A percentile compares a stretch with the other conserved stretches of the same genome.
Conservation (phyloP, 2,329 filamentous ascomycete species). For the Pseudogymnoascus sp. region DNA sequence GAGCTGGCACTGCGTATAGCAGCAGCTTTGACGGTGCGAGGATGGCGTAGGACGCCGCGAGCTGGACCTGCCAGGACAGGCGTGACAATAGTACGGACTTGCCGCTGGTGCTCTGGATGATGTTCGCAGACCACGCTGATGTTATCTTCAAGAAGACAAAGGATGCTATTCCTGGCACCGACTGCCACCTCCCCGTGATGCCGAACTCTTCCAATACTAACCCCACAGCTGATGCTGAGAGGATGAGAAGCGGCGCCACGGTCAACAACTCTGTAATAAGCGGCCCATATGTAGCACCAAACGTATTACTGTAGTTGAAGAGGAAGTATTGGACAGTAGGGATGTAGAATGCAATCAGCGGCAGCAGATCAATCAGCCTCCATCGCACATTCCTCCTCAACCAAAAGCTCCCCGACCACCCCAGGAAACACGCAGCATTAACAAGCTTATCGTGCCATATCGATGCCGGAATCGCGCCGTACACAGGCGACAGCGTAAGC, state of each 20-base stretch:
- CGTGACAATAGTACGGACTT: conserved; percentile 59
- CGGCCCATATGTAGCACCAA: conserved; percentile 69
- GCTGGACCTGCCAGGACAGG: conserved; percentile 61
- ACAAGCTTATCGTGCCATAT: conserved; percentile 64
- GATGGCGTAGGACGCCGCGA: conserved; percentile 58
- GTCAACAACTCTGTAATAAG: conserved; percentile 67
- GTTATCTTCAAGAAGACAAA: conserved; percentile 55
- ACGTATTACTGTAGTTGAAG: conserved; percentile 55
- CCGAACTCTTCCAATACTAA: conserved; percentile 57
- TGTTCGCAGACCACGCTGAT: conserved; percentile 27
- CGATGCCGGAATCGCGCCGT: conserved; percentile 72
- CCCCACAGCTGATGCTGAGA: conserved; percentile 58
- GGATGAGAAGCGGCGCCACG: conserved; percentile 59
- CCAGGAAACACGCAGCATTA: conserved; percentile 59
- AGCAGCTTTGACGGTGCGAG: conserved; percentile 64
- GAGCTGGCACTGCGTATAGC: conserved; percentile 60
- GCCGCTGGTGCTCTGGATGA: conserved; percentile 49
- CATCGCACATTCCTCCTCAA: conserved; percentile 44
- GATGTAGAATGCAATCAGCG: conserved; percentile 67
- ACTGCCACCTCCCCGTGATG: conserved; percentile 33
- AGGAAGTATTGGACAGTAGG: conserved; percentile 67
- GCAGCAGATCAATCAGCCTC: conserved; percentile 49
- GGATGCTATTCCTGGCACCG: conserved; percentile 54
- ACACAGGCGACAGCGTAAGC: conserved; percentile 75
- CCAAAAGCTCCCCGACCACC: conserved; percentile 61